Evolutionary conservation across 768 basidiomycete species (phyloP).

Genomic region (Lentinula guzmanii): DNA sequence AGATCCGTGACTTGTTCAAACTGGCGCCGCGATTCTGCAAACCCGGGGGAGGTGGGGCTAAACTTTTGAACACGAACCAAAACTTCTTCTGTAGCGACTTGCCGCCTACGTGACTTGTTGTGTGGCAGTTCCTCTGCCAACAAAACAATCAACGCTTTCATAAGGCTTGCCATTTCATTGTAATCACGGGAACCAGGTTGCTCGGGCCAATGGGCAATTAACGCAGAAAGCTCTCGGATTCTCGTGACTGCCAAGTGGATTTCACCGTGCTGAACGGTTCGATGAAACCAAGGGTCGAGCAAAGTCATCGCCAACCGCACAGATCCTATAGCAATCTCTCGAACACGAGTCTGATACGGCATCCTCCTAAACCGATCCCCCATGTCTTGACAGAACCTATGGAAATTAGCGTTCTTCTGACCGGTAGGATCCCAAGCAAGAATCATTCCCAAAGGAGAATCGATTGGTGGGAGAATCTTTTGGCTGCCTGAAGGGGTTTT

Average conservation of each 20-base stretch:
- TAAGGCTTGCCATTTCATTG: conserved; percentile 52
- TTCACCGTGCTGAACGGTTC: conserved; percentile 30
- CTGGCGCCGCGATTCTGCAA: neutral
- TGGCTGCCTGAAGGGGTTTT: conserved; percentile 18
- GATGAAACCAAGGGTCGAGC: conserved; percentile 67
- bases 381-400: conserved; percentile 67
- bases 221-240: conserved; percentile 34
- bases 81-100: conserved; percentile 34
- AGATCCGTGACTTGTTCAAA: neutral
- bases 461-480: conserved; percentile 10
- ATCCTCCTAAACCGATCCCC: conserved; percentile 55
- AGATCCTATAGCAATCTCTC: conserved; percentile 62
- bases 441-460: conserved; percentile 24
- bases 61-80: conserved; percentile 33
- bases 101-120: conserved; percentile 31
- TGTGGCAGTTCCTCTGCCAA: conserved; percentile 62
- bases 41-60: conserved; percentile 6
- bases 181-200: conserved; percentile 65
- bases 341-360: conserved; percentile 48
- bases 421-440: conserved; percentile 49
- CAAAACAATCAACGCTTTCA: conserved; percentile 52
- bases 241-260: conserved; percentile 17
- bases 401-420: conserved; percentile 52
- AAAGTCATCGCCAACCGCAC: conserved; percentile 64
- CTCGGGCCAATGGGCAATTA: conserved; percentile 62